Evolutionary conservation across 2,329 filamentous ascomycete genomes (phyloP).

Genomic region (Alternaria gaisen): DNA sequence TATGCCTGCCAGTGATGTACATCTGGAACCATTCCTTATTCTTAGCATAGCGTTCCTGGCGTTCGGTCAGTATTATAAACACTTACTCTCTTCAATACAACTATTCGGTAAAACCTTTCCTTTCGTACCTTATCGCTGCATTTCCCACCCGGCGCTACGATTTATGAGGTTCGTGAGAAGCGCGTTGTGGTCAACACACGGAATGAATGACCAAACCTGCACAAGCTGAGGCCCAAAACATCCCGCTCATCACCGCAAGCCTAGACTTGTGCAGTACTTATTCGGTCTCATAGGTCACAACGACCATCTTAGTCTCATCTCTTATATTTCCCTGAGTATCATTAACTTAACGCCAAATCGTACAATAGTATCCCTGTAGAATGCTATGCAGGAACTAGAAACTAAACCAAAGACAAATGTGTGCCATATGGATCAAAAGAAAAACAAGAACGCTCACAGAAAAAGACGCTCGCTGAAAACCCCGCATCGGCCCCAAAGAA

Average conservation of each 20-base stretch:
- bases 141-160: too few species aligned
- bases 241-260: too few species aligned
- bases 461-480: rapidly evolving
- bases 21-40: background rate
- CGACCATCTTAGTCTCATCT: background rate
- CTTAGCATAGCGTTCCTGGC: slow-evolving; percentile 11
- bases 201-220: background rate
- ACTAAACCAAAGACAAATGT: background rate
- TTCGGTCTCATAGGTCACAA: background rate
- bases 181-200: background rate
- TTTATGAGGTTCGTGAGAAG: background rate
- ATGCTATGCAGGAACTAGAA: background rate
- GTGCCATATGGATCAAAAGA: background rate
- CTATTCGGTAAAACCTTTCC: background rate
- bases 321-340: background rate
- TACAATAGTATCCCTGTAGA: background rate
- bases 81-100: background rate
- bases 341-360: background rate
- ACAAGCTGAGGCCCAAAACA: background rate
- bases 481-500: rapidly evolving
- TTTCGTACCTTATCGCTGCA: background rate
- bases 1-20: background rate
- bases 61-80: slow-evolving; percentile 2
- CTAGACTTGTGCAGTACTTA: background rate
- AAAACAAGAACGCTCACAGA: background rate